Evolutionary conservation across 345 rosid species (phyloP), one percentile per base, ranked within the genome.

Genomic region (Adansonia digitata): DNA sequence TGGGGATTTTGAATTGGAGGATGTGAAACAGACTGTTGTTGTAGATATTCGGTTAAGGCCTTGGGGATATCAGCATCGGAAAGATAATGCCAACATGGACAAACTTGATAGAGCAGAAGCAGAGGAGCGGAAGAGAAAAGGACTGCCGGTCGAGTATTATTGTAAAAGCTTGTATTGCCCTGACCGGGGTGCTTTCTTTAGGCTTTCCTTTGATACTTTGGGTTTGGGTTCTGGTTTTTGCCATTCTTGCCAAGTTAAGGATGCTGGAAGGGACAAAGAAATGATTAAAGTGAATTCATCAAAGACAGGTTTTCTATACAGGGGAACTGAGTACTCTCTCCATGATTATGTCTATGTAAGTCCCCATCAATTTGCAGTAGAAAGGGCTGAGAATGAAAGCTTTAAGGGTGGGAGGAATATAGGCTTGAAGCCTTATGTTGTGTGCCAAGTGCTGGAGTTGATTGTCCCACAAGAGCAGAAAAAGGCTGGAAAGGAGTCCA

Each of bases 61-160:
- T 64, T 90, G 97, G 94, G 94, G 94, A 6, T 80, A 85, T 77
- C 84, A 84, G 73, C 83, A 86, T 73, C 73, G 92, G 75, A 91
- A 83, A 75, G 83, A 76, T 63, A 80, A 81, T 74, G 77, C 76
- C 20, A 48, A 46, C 11, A 78, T 78, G 2, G 90, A 87, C 63
- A 83, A 80, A 71, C 55, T 71, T 51, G 94, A 88, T 73, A 82
- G 83, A 52, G 85, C 70, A 57, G 82, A 81, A 75, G 89, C 89
- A 8, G 82, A 88, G 43, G 89, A 90, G 49, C 79, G 93, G 69
- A 88, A 84, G 80, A 79, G 24, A 2, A 84, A 84, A 77, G 88
- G 82, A 48, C 68, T 88, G 78, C 85, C 81, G 0, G 64, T 57
- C 27, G 92, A 88, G 57, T 90, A 81, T 73, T 88, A 73, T 75